Percentiles rank a stretch among this genome's conserved stretches.
phyloP scores from a whole-genome alignment of 257 asterid genomes.

The Paulownia fortunei region DNA sequence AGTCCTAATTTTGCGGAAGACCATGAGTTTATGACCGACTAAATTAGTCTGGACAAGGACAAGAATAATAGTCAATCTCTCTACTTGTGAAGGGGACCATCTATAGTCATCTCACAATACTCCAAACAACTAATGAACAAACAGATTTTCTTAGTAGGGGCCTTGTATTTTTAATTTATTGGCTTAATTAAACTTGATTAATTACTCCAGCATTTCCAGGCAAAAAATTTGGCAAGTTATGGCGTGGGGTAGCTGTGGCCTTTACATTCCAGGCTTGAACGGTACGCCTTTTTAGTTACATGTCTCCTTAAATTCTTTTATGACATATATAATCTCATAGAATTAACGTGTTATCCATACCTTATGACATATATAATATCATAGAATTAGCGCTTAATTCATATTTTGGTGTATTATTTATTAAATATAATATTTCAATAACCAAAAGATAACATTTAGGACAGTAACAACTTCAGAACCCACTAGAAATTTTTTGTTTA shows the following conservation, averaged over 20 bases:
- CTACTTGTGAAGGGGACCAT: too few species aligned
- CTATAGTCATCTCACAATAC: too few species aligned
- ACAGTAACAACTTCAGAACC: too few species aligned
- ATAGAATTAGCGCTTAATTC: too few species aligned
- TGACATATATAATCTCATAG: neutral
- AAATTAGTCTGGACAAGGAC: neutral
- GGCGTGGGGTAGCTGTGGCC: slow-evolving; percentile 15
- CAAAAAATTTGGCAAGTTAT: slow-evolving; percentile 29
- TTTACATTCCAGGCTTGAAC: neutral
- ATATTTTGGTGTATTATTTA: too few species aligned
- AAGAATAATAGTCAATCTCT: slow-evolving; percentile 5
- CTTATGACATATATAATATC: too few species aligned
- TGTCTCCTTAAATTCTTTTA: neutral
- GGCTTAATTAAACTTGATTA: slow-evolving; percentile 12
- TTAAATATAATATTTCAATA: too few species aligned
- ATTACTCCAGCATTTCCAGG: slow-evolving; percentile 23
- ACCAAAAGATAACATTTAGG: too few species aligned
- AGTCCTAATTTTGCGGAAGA: slow-evolving; percentile 21
- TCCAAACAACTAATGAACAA: slow-evolving; percentile 4
- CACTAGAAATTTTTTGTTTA: too few species aligned
- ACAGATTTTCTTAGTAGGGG: slow-evolving; percentile 19
- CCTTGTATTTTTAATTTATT: slow-evolving; percentile 3
- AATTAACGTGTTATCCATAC: too few species aligned
- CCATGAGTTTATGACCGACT: neutral
- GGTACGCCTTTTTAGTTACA: neutral